Percentiles rank a stretch among this genome's conserved stretches.
Conservation (phyloP, 495 filamentous ascomycete species). For the Aspergillus avenaceus region DNA sequence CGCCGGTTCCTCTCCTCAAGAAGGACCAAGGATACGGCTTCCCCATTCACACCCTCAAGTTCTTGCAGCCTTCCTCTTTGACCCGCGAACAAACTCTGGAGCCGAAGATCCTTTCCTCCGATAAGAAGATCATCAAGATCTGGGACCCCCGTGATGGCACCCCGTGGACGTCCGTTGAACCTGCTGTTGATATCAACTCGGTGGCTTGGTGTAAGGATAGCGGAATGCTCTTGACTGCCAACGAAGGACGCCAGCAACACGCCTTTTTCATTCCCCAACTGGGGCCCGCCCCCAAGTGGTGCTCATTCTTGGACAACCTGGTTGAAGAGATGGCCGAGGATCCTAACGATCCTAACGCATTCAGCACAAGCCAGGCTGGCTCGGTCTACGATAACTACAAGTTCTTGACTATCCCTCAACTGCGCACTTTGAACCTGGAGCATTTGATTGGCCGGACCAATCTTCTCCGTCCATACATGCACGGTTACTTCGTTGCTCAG, state of each 20-base stretch:
- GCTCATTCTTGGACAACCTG: slow-evolving; percentile 90
- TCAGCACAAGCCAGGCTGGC: slow-evolving; percentile 45
- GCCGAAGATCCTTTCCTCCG: slow-evolving; percentile 84
- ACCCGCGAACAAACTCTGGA: slow-evolving; percentile 57
- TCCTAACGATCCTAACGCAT: slow-evolving; percentile 64
- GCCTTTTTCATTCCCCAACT: slow-evolving; percentile 94
- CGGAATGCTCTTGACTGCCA: slow-evolving; percentile 91
- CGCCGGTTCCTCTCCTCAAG: slow-evolving; percentile 74
- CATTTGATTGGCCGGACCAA: slow-evolving; percentile 85
- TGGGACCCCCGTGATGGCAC: slow-evolving; percentile 79
- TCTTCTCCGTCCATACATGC: slow-evolving; percentile 91
- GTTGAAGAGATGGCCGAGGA: slow-evolving; percentile 98
- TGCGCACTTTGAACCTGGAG: slow-evolving; percentile 73
- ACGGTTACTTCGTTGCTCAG: slow-evolving; percentile 94
- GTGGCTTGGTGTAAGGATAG: slow-evolving; percentile 84
- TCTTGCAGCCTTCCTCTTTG: slow-evolving; percentile 70
- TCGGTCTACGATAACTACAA: slow-evolving; percentile 98
- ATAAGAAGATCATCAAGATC: slow-evolving; percentile 95
- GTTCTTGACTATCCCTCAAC: slow-evolving; percentile 83
- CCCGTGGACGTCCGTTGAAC: slow-evolving; percentile 94
- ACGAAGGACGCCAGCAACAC: slow-evolving; percentile 89
- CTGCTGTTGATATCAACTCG: slow-evolving; percentile 87
- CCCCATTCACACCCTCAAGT: slow-evolving; percentile 84
- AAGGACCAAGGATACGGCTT: slow-evolving; percentile 98
- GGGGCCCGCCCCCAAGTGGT: slow-evolving; percentile 91